Conservation (phyloP, 163 green algal species). For the Scenedesmus sp. region DNA sequence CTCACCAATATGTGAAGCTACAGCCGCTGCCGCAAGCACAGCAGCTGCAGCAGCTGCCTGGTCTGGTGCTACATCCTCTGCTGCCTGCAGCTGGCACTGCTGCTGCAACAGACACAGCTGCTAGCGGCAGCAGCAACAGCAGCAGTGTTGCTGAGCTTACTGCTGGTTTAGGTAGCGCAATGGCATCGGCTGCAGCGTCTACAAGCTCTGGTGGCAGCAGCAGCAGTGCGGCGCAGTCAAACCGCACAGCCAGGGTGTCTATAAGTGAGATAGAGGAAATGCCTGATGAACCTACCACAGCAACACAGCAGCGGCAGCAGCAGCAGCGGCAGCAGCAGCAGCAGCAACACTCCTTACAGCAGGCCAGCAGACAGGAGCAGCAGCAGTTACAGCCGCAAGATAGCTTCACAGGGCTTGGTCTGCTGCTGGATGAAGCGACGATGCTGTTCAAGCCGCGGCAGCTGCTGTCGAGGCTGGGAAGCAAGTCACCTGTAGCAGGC, state of each 20-base stretch:
- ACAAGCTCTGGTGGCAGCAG: constrained; percentile 27
- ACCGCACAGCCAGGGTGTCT: not conserved
- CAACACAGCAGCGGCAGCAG: not conserved
- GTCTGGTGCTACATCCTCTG: constrained; percentile 31
- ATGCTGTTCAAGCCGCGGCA: constrained; percentile 15
- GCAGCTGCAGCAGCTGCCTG: constrained; percentile 45
- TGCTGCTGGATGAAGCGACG: not conserved
- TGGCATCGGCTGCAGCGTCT: constrained; percentile 15
- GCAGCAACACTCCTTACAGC: not conserved
- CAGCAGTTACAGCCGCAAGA: constrained; percentile 9
- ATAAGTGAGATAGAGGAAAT: constrained; percentile 40
- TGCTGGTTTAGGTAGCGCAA: not conserved
- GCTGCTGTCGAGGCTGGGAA: not conserved
- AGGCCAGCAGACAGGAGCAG: not conserved
- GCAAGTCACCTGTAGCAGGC: not conserved
- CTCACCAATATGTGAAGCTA: constrained; percentile 57
- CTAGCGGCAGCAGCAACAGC: constrained; percentile 6
- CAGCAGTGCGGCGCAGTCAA: not conserved
- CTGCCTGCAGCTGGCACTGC: constrained; percentile 18
- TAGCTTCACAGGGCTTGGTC: constrained; percentile 30
- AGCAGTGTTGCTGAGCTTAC: constrained; percentile 4
- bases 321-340: constrained; percentile 23
- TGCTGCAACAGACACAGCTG: constrained; percentile 13
- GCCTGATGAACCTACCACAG: not conserved
- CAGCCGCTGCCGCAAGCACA: constrained; percentile 32